These are phyloP conservation scores for Suhomyces sp. DNA, from an alignment of 805 yeast species.

Conservation along the genomic window DNA sequence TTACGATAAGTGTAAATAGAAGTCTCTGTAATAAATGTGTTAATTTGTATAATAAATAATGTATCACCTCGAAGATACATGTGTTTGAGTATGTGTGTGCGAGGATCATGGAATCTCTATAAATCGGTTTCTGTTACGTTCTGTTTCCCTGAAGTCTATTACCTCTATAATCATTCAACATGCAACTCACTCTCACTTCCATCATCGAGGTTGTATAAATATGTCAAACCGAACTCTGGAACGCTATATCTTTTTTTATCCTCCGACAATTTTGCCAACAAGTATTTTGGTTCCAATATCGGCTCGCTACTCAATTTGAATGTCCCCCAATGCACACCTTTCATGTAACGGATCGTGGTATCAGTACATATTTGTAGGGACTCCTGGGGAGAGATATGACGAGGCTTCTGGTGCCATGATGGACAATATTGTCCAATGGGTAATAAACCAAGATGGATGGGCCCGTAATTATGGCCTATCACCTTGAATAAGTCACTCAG, in stretches of 20 bases:
- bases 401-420: slow-evolving; percentile 87
- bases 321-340: slow-evolving; percentile 97
- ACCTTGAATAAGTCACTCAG: slow-evolving; percentile 66
- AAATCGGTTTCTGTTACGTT: too few relatives aligned
- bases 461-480: slow-evolving; percentile 65
- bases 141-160: too few relatives aligned
- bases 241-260: slow-evolving; percentile 46
- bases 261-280: slow-evolving; percentile 52
- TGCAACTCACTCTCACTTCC: slow-evolving; percentile 7
- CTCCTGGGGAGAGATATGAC: slow-evolving; percentile 84
- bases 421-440: slow-evolving; percentile 98
- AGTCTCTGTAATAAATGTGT: too few relatives aligned
- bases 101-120: too few relatives aligned
- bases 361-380: slow-evolving; percentile 66
- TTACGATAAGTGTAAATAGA: too few relatives aligned
- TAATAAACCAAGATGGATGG: slow-evolving; percentile 58
- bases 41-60: too few relatives aligned
- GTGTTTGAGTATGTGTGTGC: too few relatives aligned
- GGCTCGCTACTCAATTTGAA: slow-evolving; percentile 87
- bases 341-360: slow-evolving; percentile 57
- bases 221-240: slow-evolving; percentile 77
- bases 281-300: slow-evolving; percentile 75
- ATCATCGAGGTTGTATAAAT: slow-evolving; percentile 45
- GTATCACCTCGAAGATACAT: too few relatives aligned
- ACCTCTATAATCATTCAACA: too few relatives aligned